Base-by-base conservation (phyloP, 345 rosid genomes). In the Rubroshorea leprosula region DNA sequence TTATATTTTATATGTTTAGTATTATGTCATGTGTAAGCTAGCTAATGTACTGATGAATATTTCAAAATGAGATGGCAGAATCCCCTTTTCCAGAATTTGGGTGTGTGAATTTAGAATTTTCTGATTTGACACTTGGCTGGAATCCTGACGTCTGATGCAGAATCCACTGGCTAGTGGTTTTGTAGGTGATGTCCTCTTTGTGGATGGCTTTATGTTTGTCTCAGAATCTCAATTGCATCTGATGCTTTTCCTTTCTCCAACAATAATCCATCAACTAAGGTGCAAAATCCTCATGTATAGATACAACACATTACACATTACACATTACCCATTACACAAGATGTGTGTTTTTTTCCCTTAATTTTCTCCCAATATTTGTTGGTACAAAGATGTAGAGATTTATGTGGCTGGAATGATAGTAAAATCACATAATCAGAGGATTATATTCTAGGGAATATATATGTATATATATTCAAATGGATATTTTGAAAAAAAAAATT, bases 131-230 rank as follows among this genome's bases (percentile, higher is more conserved):
- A 24, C 41, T 6, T 20, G 44, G 29, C 49, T 27, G 44, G 31
- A 48, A 45, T 9, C 46, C 51, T 60, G 70, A 29, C 62, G 38
- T 67, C 50, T 23, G 65, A 70, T 64, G 64, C 44, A 69, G 71
- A 72, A 49, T 49, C 75, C 80, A 72, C 69, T 58, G 29, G 31
- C 27, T 31, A 55, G 68, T 66, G 70, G 61, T 44, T 27, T 11
- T 9, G 14, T 15, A 22, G 39, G 21, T 51, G 49, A 58, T n/a
- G 5, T 18, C 54, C 18, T 46, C 49, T 7, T 47, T 23, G 11
- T 47, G 60, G 38, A 25, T 26, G 17, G 16, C 55, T 18, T 11
- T 24, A 47, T 62, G 41, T 26, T 3, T 35, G 41, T 61, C 47
- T 22, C 17, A 60, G 64, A 72, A 62, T 66, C 65, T 43, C 39